Percentiles rank a stretch among this genome's conserved stretches.
Evolutionary conservation across 805 yeast species (phyloP).

Genomic region (Wickerhamomyces bisporus): DNA sequence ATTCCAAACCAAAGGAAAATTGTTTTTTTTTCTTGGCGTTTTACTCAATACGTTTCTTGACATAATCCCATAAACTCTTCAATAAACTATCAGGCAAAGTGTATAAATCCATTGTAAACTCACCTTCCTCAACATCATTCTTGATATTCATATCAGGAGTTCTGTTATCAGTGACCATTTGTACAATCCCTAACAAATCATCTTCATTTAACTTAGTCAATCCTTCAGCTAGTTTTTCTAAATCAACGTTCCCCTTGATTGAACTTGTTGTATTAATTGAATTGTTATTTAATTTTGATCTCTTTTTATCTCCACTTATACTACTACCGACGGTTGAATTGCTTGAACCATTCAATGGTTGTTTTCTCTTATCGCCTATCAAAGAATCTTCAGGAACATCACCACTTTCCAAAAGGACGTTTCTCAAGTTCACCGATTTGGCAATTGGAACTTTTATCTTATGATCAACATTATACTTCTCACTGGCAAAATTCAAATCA

Average conservation of each 20-base stretch:
- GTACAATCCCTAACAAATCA: conserved; percentile 90
- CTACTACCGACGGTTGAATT: conserved; percentile 7
- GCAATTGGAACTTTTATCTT: conserved; percentile 68
- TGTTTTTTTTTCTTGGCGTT: conserved; percentile 1
- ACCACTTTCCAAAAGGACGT: conserved; percentile 75
- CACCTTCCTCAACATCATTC: conserved; percentile 95
- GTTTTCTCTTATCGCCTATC: conserved; percentile 34
- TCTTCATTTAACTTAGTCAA: conserved; percentile 86
- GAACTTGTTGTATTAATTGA: conserved; percentile 36
- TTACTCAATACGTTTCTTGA: conserved; percentile 56
- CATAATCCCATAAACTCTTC: conserved; percentile 93
- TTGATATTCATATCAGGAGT: conserved; percentile 94
- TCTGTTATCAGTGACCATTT: conserved; percentile 94
- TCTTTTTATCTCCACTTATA: conserved; percentile 26
- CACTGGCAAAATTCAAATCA: conserved; percentile 81
- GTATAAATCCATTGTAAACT: conserved; percentile 91
- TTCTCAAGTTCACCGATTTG: conserved; percentile 62
- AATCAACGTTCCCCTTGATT: conserved; percentile 71
- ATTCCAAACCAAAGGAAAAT: neutral
- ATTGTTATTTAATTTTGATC: conserved; percentile 15
- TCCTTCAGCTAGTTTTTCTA: conserved; percentile 87
- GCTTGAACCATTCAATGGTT: conserved; percentile 15
- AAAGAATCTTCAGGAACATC: conserved; percentile 52
- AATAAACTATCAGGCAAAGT: conserved; percentile 88
- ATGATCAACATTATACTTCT: conserved; percentile 74